Percentiles rank a stretch among this genome's conserved stretches.
phyloP scores from a whole-genome alignment of 2,329 filamentous ascomycete species.

The Diaporthe sp. region DNA sequence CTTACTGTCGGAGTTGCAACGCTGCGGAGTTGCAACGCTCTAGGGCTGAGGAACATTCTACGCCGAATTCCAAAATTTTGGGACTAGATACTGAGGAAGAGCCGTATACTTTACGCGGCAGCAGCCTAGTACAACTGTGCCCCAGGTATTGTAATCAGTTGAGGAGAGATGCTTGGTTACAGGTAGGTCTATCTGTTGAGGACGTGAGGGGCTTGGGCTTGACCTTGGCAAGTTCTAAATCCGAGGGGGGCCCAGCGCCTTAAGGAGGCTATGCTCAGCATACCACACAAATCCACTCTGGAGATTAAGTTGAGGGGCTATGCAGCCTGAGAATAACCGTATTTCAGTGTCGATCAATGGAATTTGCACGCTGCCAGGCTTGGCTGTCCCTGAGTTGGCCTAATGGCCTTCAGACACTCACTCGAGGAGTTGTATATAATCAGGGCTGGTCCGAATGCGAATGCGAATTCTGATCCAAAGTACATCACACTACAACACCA shows the following conservation, averaged over 20 bases:
- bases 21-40: too few species aligned
- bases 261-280: not conserved
- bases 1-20: too few species aligned
- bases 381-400: not conserved
- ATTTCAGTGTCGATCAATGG: not conserved
- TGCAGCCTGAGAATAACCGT: not conserved
- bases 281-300: not conserved
- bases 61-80: too few species aligned
- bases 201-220: too few species aligned
- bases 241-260: not conserved
- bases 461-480: not conserved
- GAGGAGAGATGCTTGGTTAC: too few species aligned
- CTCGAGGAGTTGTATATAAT: not conserved
- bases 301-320: not conserved
- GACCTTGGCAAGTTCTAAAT: not conserved
- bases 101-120: too few species aligned
- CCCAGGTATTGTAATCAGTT: too few species aligned
- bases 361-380: not conserved
- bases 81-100: too few species aligned
- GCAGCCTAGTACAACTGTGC: too few species aligned
- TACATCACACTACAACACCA: not conserved
- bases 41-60: too few species aligned
- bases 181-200: too few species aligned
- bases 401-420: not conserved
- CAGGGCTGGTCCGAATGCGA: not conserved